phyloP scores from a whole-genome alignment of 352 stramenopile genomes.

The Globisporangium viniferum region DNA sequence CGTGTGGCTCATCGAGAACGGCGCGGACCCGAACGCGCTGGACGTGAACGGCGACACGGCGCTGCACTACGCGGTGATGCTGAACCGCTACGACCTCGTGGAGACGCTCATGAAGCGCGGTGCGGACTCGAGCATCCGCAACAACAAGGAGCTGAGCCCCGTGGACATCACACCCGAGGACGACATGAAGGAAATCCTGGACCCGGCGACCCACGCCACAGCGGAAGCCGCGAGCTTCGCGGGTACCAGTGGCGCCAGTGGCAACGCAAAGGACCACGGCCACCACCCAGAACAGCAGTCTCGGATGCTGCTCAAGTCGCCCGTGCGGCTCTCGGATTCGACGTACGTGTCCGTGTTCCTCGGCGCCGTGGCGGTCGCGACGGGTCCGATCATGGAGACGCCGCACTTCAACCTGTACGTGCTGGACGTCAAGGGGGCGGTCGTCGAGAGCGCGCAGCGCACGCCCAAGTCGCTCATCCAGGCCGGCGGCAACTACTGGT shows the following conservation, averaged over 20 bases:
- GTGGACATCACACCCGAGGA: slow-evolving; percentile 75
- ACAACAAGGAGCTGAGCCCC: slow-evolving; percentile 61
- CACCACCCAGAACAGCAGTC: slow-evolving; percentile 15
- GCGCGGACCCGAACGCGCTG: slow-evolving; percentile 67
- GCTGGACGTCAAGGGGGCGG: slow-evolving; percentile 64
- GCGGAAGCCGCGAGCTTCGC: slow-evolving; percentile 28
- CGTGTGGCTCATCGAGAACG: slow-evolving; percentile 88
- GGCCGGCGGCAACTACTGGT: slow-evolving; percentile 84
- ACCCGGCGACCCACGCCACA: slow-evolving; percentile 39
- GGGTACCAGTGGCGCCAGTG: slow-evolving; percentile 14
- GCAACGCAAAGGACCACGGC: slow-evolving; percentile 21
- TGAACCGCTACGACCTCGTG: slow-evolving; percentile 77
- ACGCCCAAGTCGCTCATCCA: slow-evolving; percentile 87
- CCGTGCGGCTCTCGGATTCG: slow-evolving; percentile 60
- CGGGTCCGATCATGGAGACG: slow-evolving; percentile 83
- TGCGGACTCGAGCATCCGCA: slow-evolving; percentile 69
- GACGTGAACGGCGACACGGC: slow-evolving; percentile 84
- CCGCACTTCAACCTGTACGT: slow-evolving; percentile 87
- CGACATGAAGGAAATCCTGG: slow-evolving; percentile 75
- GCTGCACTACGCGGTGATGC: slow-evolving; percentile 82
- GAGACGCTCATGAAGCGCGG: slow-evolving; percentile 87
- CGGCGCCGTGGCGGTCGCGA: slow-evolving; percentile 74
- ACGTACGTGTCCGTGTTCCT: slow-evolving; percentile 88
- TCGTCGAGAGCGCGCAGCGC: slow-evolving; percentile 71
- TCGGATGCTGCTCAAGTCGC: slow-evolving; percentile 40